These are phyloP conservation scores for Eruca vesicaria DNA, from an alignment of 441 rosid species.

Conservation along the genomic window DNA sequence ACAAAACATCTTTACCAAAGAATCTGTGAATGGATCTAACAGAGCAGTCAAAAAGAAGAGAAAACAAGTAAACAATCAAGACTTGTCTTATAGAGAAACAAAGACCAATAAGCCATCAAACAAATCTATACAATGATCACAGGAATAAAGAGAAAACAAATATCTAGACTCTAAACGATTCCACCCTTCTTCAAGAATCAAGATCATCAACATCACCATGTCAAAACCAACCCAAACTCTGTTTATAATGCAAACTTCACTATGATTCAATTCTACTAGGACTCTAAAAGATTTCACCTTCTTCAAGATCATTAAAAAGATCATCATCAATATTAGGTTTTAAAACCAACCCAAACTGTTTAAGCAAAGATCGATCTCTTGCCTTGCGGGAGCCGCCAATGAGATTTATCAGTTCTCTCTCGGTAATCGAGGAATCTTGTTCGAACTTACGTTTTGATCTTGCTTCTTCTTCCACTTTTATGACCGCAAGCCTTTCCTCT, in stretches of 20 bases:
- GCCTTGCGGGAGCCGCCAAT: not conserved
- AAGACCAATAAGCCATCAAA: not conserved
- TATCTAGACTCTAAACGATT: too few species aligned
- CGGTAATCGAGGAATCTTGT: not conserved
- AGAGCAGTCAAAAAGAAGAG: too few species aligned
- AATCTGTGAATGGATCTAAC: too few species aligned
- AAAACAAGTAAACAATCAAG: not conserved
- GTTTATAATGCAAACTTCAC: too few species aligned
- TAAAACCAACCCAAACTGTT: not conserved
- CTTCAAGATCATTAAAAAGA: not conserved
- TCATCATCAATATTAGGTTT: not conserved
- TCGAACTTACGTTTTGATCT: not conserved
- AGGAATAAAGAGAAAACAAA: not conserved
- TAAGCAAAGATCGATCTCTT: too few species aligned
- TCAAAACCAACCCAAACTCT: too few species aligned
- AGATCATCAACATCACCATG: too few species aligned
- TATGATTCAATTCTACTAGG: too few species aligned
- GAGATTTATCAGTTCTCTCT: too few species aligned
- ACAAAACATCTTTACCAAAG: not conserved
- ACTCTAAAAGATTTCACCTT: not conserved
- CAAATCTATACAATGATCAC: not conserved
- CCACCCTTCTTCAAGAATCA: not conserved
- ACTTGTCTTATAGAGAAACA: not conserved
- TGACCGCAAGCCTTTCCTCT: not conserved
- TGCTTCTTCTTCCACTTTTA: not conserved